These are phyloP conservation scores for Pleurotus djamor DNA, from an alignment of 768 basidiomycete species.

Conservation along the genomic window DNA sequence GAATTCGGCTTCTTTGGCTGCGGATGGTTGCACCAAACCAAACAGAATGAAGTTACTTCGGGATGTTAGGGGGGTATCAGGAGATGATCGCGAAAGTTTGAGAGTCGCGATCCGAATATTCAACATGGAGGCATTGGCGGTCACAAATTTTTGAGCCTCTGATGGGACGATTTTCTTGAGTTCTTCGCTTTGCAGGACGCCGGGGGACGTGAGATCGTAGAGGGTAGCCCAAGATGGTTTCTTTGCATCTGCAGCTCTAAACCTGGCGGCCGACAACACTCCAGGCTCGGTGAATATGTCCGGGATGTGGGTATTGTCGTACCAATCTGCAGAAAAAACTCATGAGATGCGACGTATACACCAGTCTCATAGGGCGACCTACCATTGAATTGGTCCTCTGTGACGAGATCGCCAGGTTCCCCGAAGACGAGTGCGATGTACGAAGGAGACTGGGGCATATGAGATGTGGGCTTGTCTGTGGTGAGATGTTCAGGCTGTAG, in stretches of 20 bases:
- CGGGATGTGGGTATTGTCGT: constrained; percentile 31
- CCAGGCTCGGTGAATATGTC: constrained; percentile 27
- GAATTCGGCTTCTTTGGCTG: constrained; percentile 24
- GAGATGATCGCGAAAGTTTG: background rate
- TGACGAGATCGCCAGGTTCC: constrained; percentile 23
- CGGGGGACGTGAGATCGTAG: constrained; percentile 25
- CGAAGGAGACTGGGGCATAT: background rate
- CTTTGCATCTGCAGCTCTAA: constrained; percentile 26
- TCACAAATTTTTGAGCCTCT: background rate
- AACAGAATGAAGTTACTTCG: constrained; percentile 17
- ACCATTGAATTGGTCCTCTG: constrained; percentile 30
- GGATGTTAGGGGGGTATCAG: background rate
- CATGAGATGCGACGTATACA: background rate
- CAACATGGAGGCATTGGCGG: background rate
- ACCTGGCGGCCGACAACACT: constrained; percentile 24
- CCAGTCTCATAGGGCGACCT: background rate
- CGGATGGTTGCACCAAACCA: constrained; percentile 16
- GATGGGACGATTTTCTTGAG: constrained; percentile 10
- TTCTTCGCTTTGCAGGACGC: constrained; percentile 17
- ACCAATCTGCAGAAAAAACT: constrained; percentile 24
- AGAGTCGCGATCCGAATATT: background rate
- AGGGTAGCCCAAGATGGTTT: constrained; percentile 22
- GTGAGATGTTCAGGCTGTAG: background rate
- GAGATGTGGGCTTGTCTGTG: background rate
- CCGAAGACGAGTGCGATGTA: constrained; percentile 19